Evolutionary conservation across 805 yeast genomes (phyloP).

Genomic region (Suhomyces kilbournensis): DNA sequence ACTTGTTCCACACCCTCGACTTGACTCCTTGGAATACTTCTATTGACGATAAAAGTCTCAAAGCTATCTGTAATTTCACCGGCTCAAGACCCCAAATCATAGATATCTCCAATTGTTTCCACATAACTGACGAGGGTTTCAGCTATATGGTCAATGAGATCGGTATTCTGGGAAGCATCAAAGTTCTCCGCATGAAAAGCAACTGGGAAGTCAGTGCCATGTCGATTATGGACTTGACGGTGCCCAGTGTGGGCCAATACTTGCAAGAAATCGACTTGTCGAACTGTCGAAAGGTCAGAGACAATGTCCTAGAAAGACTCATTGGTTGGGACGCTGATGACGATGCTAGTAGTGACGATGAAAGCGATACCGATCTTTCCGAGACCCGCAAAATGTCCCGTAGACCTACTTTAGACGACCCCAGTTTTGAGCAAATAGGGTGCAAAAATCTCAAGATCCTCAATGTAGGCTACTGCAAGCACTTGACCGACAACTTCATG

Average conservation of each 20-base stretch:
- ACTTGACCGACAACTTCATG: constrained; percentile 67
- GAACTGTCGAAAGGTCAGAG: constrained; percentile 71
- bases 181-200: constrained; percentile 56
- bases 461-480: constrained; percentile 72
- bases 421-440: constrained; percentile 37
- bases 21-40: constrained; percentile 60
- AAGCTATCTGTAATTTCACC: constrained; percentile 62
- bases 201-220: constrained; percentile 78
- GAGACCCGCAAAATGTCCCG: constrained; percentile 1
- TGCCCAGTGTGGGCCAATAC: constrained; percentile 58
- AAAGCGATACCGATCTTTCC: neutral
- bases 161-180: constrained; percentile 61
- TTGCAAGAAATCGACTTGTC: constrained; percentile 62
- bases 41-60: constrained; percentile 55
- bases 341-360: constrained; percentile 1
- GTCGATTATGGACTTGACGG: constrained; percentile 78
- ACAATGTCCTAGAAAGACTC: constrained; percentile 66
- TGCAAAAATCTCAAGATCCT: constrained; percentile 56
- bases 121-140: constrained; percentile 73
- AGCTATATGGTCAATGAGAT: constrained; percentile 66
- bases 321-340: constrained; percentile 47
- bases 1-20: constrained; percentile 51
- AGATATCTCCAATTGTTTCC: constrained; percentile 71
- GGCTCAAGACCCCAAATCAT: constrained; percentile 63
- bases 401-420: constrained; percentile 2